Conservation (phyloP, 257 asterid genomes). For the Salvia rosmarinus region DNA sequence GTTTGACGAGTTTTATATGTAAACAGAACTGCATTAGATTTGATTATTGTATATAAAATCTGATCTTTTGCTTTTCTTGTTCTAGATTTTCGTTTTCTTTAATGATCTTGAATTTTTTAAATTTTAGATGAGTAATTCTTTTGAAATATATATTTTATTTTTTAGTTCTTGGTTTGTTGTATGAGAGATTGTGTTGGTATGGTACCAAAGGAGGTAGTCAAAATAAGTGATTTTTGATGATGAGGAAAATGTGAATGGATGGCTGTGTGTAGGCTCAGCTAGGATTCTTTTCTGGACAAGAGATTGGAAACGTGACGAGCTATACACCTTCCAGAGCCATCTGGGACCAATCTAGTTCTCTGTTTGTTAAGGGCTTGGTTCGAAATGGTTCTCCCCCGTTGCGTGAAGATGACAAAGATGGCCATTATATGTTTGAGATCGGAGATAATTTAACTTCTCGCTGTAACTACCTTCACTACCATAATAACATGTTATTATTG, state of each 20-base stretch:
- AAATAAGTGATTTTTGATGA: conserved; percentile 41
- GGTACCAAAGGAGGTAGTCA: conserved; percentile 44
- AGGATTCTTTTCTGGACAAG: conserved; percentile 88
- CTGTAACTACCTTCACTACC: conserved; percentile 79
- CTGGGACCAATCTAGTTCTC: conserved; percentile 58
- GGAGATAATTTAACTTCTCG: conserved; percentile 96
- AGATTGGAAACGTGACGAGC: conserved; percentile 80
- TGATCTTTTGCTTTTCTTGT: not conserved
- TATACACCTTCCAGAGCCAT: conserved; percentile 65
- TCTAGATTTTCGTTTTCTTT: not conserved
- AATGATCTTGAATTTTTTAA: not conserved
- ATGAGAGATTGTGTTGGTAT: conserved; percentile 25
- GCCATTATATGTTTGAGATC: conserved; percentile 92
- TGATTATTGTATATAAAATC: not conserved
- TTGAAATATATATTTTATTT: not conserved
- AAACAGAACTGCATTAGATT: not conserved
- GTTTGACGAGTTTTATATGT: not conserved
- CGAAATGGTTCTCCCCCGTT: conserved; percentile 83
- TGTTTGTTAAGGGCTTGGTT: conserved; percentile 68
- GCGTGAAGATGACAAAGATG: conserved; percentile 97
- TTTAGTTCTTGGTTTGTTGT: conserved; percentile 8
- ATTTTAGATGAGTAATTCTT: not conserved
- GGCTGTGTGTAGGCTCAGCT: conserved; percentile 98
- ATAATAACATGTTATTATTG: conserved; percentile 36
- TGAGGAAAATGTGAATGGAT: conserved; percentile 68